A percentile compares a stretch with the other conserved stretches of the same genome.
phyloP scores from a whole-genome alignment of 805 yeast species.

The Candida parachauliodes region DNA sequence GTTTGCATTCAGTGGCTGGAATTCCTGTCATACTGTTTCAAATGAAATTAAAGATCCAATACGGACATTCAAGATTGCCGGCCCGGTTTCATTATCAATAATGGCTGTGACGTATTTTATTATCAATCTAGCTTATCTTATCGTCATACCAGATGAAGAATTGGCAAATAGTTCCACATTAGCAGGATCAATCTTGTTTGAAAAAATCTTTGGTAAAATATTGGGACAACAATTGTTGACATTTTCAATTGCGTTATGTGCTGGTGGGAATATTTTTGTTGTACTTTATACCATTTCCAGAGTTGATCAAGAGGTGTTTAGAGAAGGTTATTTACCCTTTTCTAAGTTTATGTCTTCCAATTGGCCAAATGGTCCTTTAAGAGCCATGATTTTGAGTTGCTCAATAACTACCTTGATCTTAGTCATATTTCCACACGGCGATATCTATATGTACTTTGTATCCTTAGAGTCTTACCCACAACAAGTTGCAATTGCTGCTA shows the following conservation, averaged over 20 bases:
- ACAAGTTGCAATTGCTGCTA: constrained; percentile 47
- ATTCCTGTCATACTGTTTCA: constrained; percentile 54
- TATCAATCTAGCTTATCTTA: constrained; percentile 55
- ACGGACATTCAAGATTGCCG: constrained; percentile 56
- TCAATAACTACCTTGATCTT: constrained; percentile 38
- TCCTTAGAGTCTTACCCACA: constrained; percentile 50
- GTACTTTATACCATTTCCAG: constrained; percentile 57
- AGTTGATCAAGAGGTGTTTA: constrained; percentile 60
- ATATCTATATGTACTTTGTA: constrained; percentile 49
- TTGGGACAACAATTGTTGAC: constrained; percentile 55
- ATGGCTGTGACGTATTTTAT: constrained; percentile 47
- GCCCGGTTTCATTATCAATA: constrained; percentile 49
- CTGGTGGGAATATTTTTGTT: constrained; percentile 62
- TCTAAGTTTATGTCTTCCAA: constrained; percentile 51
- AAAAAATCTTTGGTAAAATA: constrained; percentile 49
- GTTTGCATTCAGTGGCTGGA: constrained; percentile 65
- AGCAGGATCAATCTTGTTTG: constrained; percentile 56
- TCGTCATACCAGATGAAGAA: constrained; percentile 52
- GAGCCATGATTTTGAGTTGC: constrained; percentile 44
- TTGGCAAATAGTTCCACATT: constrained; percentile 53
- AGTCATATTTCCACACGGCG: constrained; percentile 42
- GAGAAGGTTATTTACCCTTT: constrained; percentile 61
- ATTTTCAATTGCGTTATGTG: constrained; percentile 54
- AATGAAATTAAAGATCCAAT: constrained; percentile 60
- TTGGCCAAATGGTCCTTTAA: constrained; percentile 57